Evolutionary conservation across 1,284 basidiomycete species (phyloP), one percentile per base, ranked within the genome.

Genomic region (Apiotrichum gamsii): DNA sequence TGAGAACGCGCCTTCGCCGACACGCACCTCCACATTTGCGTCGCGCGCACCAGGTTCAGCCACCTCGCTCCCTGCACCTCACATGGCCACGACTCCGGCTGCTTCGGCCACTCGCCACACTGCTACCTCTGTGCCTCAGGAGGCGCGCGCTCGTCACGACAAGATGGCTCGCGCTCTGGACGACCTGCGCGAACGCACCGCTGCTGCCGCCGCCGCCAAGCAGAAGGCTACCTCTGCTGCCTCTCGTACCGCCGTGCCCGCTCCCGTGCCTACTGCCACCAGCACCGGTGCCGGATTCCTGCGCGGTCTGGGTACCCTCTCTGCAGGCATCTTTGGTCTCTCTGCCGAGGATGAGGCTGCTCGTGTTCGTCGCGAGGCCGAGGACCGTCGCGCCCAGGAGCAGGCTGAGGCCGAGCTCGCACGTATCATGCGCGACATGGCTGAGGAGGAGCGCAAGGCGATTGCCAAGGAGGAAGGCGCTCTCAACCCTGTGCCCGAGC

Each of bases 131-230:
- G 46, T 43, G 3, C 40, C 43, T 8, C 15, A 36, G 15, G 35
- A 23, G n/a, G 46, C 30, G 18, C 40, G 40, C 4, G 56, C 60
- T 28, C 64, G 63, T 18, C n/a, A n/a, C 31, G 38, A 61, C 47
- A 66, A 61, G 55, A 60, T 65, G 43, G 59, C 59, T 28, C 59
- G 57, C 34, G 65, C 63, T 3, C 56, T 70, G 0, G 67, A 68
- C 35, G 64, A 68, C 29, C 52, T 70, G 18, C 55, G 62, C 16
- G 64, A 67, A 39, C 57, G 59, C 14, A 54, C 58, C 4, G 57
- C 58, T 8, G 65, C 64, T 6, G 62, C 61, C 28, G 62, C 61
- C 11, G 47, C 54, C 5, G 59, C 61, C 32, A 60, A 58, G 43
- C 56, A 62, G 45, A 61, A 59, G 40, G 53, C 57, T 10, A 29